These are phyloP conservation scores for Colletotrichum somersetense DNA, from an alignment of 2,329 filamentous ascomycete genomes.

Conservation along the genomic window DNA sequence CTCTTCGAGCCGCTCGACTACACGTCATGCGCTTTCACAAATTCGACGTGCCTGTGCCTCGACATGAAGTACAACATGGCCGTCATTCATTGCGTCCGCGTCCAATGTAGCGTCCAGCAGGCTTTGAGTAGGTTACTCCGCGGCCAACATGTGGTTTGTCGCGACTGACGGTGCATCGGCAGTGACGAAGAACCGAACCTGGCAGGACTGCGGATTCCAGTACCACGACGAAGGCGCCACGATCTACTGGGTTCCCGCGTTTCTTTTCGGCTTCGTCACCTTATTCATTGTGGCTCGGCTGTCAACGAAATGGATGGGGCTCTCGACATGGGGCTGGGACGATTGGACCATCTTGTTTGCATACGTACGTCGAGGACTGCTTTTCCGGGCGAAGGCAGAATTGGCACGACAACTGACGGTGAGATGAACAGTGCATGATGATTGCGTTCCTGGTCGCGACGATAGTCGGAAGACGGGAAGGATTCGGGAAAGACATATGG, in stretches of 20 bases:
- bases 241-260: conserved; percentile 8
- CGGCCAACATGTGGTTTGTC: background rate
- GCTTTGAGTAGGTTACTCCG: conserved; percentile 12
- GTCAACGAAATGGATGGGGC: conserved; percentile 13
- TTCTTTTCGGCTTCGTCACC: conserved; percentile 10
- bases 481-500: conserved; percentile 35
- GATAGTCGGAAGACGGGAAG: background rate
- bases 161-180: background rate
- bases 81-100: conserved; percentile 30
- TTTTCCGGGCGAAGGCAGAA: background rate
- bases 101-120: conserved; percentile 35
- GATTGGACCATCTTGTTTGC: conserved; percentile 31
- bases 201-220: conserved; percentile 22
- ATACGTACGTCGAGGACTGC: conserved; percentile 13
- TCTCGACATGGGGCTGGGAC: conserved; percentile 32
- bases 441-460: conserved; percentile 30
- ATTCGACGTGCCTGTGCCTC: conserved; percentile 29
- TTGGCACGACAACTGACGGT: background rate
- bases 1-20: conserved; percentile 30
- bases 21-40: conserved; percentile 23
- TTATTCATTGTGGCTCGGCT: conserved; percentile 9
- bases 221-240: conserved; percentile 26
- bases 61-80: conserved; percentile 39
- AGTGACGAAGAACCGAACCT: conserved; percentile 35
- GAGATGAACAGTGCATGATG: conserved; percentile 13